phyloP scores from a whole-genome alignment of 352 stramenopile genomes.

The Globisporangium alternatum region DNA sequence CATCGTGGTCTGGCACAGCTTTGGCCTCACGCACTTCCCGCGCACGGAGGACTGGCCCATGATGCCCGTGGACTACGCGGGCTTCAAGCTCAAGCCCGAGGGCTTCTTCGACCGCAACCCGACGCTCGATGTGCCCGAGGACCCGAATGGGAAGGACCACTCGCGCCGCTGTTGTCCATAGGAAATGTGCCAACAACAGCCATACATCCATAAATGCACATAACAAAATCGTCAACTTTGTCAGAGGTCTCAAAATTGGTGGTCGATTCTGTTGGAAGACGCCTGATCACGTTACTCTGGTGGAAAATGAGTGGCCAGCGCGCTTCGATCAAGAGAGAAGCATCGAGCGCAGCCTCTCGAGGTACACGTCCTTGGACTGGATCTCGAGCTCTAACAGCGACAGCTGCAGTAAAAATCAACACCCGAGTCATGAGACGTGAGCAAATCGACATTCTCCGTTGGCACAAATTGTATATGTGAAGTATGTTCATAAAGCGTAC shows the following conservation, averaged over 20 bases:
- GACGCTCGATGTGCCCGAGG: conserved; percentile 46
- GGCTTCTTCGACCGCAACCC: conserved; percentile 62
- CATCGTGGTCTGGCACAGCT: conserved; percentile 75
- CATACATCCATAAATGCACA: neutral
- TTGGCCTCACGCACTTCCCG: conserved; percentile 69
- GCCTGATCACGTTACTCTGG: neutral
- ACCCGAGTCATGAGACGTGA: neutral
- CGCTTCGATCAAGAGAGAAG: conserved; percentile 24
- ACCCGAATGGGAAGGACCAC: conserved; percentile 36
- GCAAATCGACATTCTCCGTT: neutral
- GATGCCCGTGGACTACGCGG: conserved; percentile 71
- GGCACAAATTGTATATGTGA: neutral
- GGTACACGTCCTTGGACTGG: conserved; percentile 64
- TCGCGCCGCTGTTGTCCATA: conserved; percentile 29
- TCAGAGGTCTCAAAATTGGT: neutral
- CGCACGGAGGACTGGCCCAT: conserved; percentile 71
- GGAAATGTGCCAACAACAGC: neutral
- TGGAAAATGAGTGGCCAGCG: neutral
- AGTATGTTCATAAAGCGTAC: conserved; percentile 20
- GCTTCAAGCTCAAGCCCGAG: conserved; percentile 68
- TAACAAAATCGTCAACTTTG: neutral
- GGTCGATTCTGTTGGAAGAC: neutral
- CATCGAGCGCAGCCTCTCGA: conserved; percentile 49
- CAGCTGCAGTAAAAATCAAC: conserved; percentile 29
- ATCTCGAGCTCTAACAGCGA: conserved; percentile 66